Evolutionary conservation across 2,329 filamentous ascomycete species (phyloP).

Genomic region (Alternaria rosae): DNA sequence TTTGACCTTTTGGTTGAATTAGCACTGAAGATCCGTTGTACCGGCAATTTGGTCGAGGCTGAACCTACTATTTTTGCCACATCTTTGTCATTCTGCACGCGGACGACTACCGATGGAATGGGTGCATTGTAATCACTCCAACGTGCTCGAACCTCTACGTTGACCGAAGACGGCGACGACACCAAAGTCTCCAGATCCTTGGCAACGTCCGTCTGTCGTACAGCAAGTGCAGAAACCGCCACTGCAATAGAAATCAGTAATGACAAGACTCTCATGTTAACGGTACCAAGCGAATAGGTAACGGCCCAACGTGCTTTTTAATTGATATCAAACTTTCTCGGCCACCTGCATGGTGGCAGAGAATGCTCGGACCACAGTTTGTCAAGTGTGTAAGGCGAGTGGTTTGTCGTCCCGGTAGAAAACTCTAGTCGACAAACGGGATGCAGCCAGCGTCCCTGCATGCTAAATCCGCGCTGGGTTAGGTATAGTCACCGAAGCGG

Average conservation of each 20-base stretch:
- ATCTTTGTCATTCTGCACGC: conserved; percentile 29
- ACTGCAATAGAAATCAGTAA: conserved; percentile 17
- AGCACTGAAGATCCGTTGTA: background rate
- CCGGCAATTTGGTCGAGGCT: background rate
- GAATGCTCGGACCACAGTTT: background rate
- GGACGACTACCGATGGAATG: conserved; percentile 28
- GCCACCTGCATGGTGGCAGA: background rate
- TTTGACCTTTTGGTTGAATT: conserved; percentile 25
- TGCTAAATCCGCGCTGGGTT: background rate
- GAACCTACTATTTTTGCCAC: conserved; percentile 27
- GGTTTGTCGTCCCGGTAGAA: background rate
- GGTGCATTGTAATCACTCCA: conserved; percentile 35
- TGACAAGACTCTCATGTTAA: conserved; percentile 22
- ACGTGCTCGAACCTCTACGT: conserved; percentile 22
- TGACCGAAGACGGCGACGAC: conserved; percentile 19
- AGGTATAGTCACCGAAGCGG: background rate
- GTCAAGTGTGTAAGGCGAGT: background rate
- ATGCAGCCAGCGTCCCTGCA: background rate
- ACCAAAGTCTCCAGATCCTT: conserved; percentile 23
- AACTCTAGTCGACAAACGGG: background rate
- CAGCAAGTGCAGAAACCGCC: conserved; percentile 20
- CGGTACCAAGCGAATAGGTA: conserved; percentile 6
- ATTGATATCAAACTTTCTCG: conserved; percentile 4
- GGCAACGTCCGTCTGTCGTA: conserved; percentile 17
- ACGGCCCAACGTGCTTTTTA: conserved; percentile 7